These are phyloP conservation scores for Scolecobasidium constrictum DNA, from an alignment of 2,329 filamentous ascomycete species.

Conservation along the genomic window DNA sequence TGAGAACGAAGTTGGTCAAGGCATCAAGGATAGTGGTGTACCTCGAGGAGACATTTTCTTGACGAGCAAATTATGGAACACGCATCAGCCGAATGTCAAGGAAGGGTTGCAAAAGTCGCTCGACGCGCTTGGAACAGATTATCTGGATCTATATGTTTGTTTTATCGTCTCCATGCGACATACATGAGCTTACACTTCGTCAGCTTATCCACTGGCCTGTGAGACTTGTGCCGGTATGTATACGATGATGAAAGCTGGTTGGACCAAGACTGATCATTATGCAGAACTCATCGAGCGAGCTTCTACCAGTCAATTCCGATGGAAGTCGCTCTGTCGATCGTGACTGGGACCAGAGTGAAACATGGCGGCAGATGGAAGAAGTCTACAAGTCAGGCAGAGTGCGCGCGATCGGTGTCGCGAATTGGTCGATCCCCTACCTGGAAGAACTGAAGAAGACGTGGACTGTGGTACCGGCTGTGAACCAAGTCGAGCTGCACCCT, in stretches of 20 bases:
- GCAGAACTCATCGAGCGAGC: not conserved
- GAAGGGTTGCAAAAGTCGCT: constrained; percentile 46
- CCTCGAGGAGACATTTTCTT: constrained; percentile 60
- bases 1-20: constrained; percentile 60
- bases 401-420: constrained; percentile 73
- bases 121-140: constrained; percentile 50
- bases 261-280: no score
- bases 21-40: constrained; percentile 56
- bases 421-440: constrained; percentile 72
- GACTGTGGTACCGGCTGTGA: constrained; percentile 53
- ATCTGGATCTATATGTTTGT: constrained; percentile 34
- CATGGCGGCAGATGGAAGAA: constrained; percentile 52
- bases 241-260: not conserved
- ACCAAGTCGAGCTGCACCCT: constrained; percentile 75
- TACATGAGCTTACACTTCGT: not conserved
- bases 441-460: constrained; percentile 42
- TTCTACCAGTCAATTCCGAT: constrained; percentile 2
- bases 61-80: constrained; percentile 72
- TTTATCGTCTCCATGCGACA: no score
- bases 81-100: constrained; percentile 52
- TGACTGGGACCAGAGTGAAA: constrained; percentile 2
- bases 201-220: constrained; percentile 2
- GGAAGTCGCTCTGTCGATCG: constrained; percentile 1
- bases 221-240: not conserved
- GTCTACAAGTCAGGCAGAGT: constrained; percentile 59